Evolutionary conservation across 306 rosid species (phyloP), one percentile per base, ranked within the genome.

Genomic region (Acacia melanoxylon): DNA sequence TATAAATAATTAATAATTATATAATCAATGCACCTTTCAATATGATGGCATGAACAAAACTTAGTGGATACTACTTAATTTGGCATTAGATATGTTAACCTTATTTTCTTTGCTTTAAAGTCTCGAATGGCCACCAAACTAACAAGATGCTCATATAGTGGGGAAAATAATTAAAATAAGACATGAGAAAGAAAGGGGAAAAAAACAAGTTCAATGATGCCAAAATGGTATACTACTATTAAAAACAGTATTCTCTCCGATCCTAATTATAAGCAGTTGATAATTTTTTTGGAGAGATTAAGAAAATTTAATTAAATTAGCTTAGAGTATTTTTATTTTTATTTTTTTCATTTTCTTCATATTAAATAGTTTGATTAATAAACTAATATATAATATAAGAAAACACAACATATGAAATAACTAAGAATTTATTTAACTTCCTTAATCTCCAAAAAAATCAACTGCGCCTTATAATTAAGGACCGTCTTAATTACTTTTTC

Each of bases 151-250:
- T 40, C 49, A 40, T 9, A 68, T 20, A 20, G 11, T 3, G 24
- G 13, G 10, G 1, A 20, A 40, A 40, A 40, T 10, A 68, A 59
- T 10, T 10, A 62, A n/a, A 69, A n/a, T 10, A 69, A 69, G 13
- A 65, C 10, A 8, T 0, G 8, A 33, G 41, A 68, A 25, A 56
- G 76, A 79, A 19, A 61, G 12, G 4, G 40, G 56, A 49, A 20
- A 58, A 56, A 49, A n/a, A 49, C 56, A 52, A 45, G 33, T 29
- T 49, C 59, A 74, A 71, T 67, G 71, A 77, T 82, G 83, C 80
- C 85, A 85, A 84, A 83, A 80, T 78, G 75, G 72, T 75, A 82
- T 84, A 29, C 31, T 82, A 72, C 76, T 37, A 58, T 22, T 58
- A 58, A 58, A n/a, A n/a, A n/a, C n/a, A n/a, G n/a, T n/a, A n/a